Conservation (phyloP, 176 grass and related monocot genomes). For the Rhipidocladum racemiflorum region DNA sequence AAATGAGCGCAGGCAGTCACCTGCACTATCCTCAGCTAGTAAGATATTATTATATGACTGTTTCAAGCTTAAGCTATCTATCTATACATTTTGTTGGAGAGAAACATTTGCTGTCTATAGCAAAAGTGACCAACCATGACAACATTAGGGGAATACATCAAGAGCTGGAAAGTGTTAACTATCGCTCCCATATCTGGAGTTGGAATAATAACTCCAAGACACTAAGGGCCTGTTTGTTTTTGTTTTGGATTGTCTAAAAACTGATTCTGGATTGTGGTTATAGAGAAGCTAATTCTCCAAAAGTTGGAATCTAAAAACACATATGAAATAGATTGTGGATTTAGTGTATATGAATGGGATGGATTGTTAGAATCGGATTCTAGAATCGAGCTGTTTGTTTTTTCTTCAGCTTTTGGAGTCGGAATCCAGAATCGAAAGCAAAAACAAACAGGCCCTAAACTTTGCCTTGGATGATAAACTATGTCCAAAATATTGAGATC, state of each 20-base stretch:
- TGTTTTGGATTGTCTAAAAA: too few relatives aligned
- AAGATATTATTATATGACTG: conserved; percentile 18
- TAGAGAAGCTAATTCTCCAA: too few relatives aligned
- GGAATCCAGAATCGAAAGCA: too few relatives aligned
- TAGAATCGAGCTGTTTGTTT: too few relatives aligned
- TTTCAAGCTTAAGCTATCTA: conserved; percentile 11
- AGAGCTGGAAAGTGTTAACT: conserved; percentile 12
- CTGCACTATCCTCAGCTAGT: not conserved
- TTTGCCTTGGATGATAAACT: not conserved
- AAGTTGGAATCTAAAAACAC: too few relatives aligned
- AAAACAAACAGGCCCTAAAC: too few relatives aligned
- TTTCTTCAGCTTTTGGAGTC: too few relatives aligned
- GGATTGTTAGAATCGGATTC: too few relatives aligned
- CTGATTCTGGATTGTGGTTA: too few relatives aligned
- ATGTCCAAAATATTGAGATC: conserved; percentile 7
- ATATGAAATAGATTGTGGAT: too few relatives aligned
- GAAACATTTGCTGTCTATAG: not conserved
- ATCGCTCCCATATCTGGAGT: not conserved
- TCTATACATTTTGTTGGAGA: not conserved
- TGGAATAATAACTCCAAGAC: not conserved
- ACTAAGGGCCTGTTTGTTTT: too few relatives aligned
- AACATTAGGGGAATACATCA: not conserved
- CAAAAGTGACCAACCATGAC: not conserved
- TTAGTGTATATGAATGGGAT: too few relatives aligned
- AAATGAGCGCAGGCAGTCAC: not conserved